Conservation (phyloP, 176 grass and related monocot species). For the Lolium rigidum region DNA sequence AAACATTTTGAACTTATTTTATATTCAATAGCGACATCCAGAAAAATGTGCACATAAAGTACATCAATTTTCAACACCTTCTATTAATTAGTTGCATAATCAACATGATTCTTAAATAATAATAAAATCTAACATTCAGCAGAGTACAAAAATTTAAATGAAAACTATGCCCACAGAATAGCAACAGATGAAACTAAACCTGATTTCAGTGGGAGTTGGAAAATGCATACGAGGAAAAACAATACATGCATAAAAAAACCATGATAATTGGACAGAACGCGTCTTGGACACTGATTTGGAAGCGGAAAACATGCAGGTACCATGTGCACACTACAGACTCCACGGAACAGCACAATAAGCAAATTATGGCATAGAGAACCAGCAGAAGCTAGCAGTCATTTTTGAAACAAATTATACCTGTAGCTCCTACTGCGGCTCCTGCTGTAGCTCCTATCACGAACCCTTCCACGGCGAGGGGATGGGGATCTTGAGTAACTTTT, state of each 20-base stretch:
- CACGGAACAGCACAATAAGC: neutral
- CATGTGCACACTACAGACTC: neutral
- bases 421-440: conserved; percentile 79
- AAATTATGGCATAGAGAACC: neutral
- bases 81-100: neutral
- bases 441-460: conserved; percentile 76
- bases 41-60: neutral
- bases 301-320: neutral
- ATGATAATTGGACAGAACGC: neutral
- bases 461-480: conserved; percentile 66
- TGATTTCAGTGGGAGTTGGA: neutral
- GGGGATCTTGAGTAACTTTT: conserved; percentile 83
- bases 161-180: neutral
- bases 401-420: conserved; percentile 53
- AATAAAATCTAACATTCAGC: neutral
- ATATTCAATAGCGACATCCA: neutral
- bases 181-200: neutral
- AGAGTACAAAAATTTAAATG: neutral
- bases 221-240: conserved; percentile 11
- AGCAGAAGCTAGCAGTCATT: neutral
- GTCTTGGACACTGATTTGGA: neutral
- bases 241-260: neutral
- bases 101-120: neutral
- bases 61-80: neutral
- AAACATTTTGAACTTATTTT: neutral